phyloP scores from a whole-genome alignment of 176 grass and related monocot genomes.

The Eleusine indica region DNA sequence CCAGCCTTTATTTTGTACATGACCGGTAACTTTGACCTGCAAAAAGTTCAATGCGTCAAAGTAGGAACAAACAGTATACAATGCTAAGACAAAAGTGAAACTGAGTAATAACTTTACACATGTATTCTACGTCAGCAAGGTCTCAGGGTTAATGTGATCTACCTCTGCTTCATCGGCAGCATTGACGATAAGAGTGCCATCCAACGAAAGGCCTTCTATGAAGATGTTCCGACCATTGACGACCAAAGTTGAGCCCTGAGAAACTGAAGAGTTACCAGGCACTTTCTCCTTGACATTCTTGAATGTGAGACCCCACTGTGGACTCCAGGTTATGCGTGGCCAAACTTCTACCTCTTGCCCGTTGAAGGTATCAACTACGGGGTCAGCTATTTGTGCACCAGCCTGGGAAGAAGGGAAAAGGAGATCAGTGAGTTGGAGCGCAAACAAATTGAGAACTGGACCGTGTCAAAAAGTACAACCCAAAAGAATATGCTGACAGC shows the following conservation, averaged over 20 bases:
- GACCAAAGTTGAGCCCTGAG: constrained; percentile 68
- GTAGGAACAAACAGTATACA: too few relatives aligned
- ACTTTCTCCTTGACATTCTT: constrained; percentile 70
- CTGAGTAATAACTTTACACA: neutral
- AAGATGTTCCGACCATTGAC: constrained; percentile 61
- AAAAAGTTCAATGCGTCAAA: neutral
- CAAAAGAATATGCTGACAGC: constrained; percentile 27
- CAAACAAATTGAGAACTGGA: constrained; percentile 13
- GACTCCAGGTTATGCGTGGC: constrained; percentile 84
- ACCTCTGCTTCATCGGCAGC: constrained; percentile 81
- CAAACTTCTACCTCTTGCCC: constrained; percentile 96
- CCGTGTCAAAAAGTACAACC: neutral
- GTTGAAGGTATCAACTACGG: constrained; percentile 65
- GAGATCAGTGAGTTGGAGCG: constrained; percentile 27
- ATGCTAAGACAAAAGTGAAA: neutral
- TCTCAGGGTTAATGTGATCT: constrained; percentile 3
- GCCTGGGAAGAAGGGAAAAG: constrained; percentile 46
- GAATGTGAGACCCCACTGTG: constrained; percentile 80
- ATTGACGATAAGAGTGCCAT: constrained; percentile 76
- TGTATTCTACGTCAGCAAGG: neutral
- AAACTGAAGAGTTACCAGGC: constrained; percentile 45
- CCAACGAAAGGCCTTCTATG: constrained; percentile 66
- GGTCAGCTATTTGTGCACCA: constrained; percentile 70
- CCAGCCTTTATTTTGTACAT: constrained; percentile 69
- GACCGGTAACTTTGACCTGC: constrained; percentile 69